Evolutionary conservation across 179 eudicot species (phyloP).

Genomic region (Corrigiola litoralis): DNA sequence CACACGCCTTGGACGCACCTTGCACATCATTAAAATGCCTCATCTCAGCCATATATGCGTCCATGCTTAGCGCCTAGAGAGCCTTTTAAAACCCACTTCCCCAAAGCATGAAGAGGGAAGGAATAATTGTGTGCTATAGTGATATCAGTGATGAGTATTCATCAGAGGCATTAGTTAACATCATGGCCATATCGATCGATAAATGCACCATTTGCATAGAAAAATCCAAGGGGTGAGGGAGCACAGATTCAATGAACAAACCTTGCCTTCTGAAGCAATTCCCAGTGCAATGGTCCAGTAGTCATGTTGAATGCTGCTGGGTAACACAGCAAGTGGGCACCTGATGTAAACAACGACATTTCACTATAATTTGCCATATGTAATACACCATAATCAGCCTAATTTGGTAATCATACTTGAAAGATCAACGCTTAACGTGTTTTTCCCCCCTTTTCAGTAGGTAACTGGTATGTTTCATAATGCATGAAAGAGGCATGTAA

Average conservation of each 20-base stretch:
- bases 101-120: no score
- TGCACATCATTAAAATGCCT: no score
- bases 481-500: no score
- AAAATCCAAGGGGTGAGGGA: slow-evolving; percentile 1
- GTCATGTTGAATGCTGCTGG: slow-evolving; percentile 98
- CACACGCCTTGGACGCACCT: no score
- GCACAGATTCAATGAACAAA: slow-evolving; percentile 8
- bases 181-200: neutral
- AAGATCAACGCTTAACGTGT: no score
- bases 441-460: no score
- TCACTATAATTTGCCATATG: neutral
- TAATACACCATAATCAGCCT: neutral
- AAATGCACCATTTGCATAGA: neutral
- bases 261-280: slow-evolving; percentile 94
- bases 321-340: slow-evolving; percentile 72
- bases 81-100: no score
- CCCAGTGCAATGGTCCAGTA: slow-evolving; percentile 99
- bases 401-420: neutral
- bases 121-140: no score
- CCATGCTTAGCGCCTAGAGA: no score
- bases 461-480: no score
- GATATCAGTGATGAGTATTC: neutral
- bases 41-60: no score
- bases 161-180: neutral
- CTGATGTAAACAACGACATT: slow-evolving; percentile 26